Evolutionary conservation across 2,329 filamentous ascomycete species (phyloP).

Genomic region (Mycosphaerella sp.): DNA sequence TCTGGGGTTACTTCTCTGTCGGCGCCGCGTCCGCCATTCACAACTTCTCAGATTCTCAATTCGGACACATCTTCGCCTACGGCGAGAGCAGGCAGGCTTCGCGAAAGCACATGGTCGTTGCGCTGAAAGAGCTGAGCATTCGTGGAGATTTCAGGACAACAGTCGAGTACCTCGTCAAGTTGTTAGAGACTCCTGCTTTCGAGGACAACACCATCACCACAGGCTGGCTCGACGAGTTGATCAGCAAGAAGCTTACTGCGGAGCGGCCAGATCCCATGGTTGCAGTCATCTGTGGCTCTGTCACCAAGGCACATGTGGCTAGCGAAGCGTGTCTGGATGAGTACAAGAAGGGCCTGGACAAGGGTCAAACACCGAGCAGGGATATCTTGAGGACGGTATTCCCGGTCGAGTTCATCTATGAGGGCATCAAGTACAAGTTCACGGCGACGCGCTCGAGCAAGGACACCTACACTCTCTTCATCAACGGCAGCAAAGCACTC

Average conservation of each 20-base stretch:
- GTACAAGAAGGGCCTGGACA: slow-evolving; percentile 83
- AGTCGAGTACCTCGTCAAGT: slow-evolving; percentile 97
- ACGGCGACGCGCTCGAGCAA: slow-evolving; percentile 86
- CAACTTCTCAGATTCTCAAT: slow-evolving; percentile 98
- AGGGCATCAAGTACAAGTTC: slow-evolving; percentile 94
- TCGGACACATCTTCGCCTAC: slow-evolving; percentile 98
- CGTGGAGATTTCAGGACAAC: slow-evolving; percentile 98
- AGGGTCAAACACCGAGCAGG: slow-evolving; percentile 94
- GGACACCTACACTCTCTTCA: slow-evolving; percentile 96
- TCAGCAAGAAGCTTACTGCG: slow-evolving; percentile 93
- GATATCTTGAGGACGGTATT: slow-evolving; percentile 97
- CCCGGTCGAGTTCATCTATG: slow-evolving; percentile 97
- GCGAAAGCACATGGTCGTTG: slow-evolving; percentile 98
- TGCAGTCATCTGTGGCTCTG: slow-evolving; percentile 90
- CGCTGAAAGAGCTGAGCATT: slow-evolving; percentile 97
- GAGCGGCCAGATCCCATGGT: slow-evolving; percentile 91
- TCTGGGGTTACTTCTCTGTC: slow-evolving; percentile 99
- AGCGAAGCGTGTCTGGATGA: slow-evolving; percentile 83
- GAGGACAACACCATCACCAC: slow-evolving; percentile 99
- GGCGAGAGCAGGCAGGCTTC: slow-evolving; percentile 95
- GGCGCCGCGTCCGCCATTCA: slow-evolving; percentile 94
- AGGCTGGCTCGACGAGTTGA: slow-evolving; percentile 97
- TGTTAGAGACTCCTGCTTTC: slow-evolving; percentile 95
- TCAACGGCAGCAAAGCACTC: slow-evolving; percentile 95
- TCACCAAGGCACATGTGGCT: slow-evolving; percentile 90